Evolutionary conservation across 1,284 basidiomycete genomes (phyloP).

Genomic region (Ceratobasidium sp.): DNA sequence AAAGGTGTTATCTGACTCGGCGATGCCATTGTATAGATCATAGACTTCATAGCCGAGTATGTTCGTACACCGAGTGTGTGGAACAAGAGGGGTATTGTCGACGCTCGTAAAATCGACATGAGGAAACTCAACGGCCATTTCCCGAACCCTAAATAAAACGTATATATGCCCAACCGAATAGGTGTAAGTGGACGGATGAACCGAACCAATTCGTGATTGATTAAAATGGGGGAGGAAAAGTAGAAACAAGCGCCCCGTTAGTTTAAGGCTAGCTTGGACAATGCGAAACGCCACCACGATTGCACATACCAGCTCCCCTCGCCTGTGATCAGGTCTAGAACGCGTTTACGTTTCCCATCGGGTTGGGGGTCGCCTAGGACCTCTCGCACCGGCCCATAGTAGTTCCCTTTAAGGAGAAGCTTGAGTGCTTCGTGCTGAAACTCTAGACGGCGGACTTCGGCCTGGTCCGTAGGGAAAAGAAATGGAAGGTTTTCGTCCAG

Average conservation of each 20-base stretch:
- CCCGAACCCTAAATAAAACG: slow-evolving; percentile 12
- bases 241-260: background rate
- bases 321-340: slow-evolving; percentile 34
- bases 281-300: background rate
- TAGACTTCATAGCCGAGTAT: slow-evolving; percentile 29
- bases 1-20: slow-evolving; percentile 17
- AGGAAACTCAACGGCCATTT: slow-evolving; percentile 30
- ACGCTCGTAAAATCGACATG: slow-evolving; percentile 44
- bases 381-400: slow-evolving; percentile 23
- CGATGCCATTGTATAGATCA: slow-evolving; percentile 41
- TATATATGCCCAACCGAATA: background rate
- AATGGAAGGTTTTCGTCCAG: slow-evolving; percentile 32
- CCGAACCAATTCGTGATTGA: background rate
- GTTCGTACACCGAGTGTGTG: slow-evolving; percentile 26
- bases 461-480: slow-evolving; percentile 19
- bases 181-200: background rate
- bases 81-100: slow-evolving; percentile 33
- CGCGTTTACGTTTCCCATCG: slow-evolving; percentile 27
- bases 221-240: background rate
- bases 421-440: slow-evolving; percentile 8
- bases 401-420: slow-evolving; percentile 17
- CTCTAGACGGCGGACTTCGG: slow-evolving; percentile 23
- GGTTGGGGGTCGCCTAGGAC: slow-evolving; percentile 17
- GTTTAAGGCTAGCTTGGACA: background rate
- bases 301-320: slow-evolving; percentile 31